Conservation (phyloP, 2,329 filamentous ascomycete genomes). For the Exophiala xenobiotica region DNA sequence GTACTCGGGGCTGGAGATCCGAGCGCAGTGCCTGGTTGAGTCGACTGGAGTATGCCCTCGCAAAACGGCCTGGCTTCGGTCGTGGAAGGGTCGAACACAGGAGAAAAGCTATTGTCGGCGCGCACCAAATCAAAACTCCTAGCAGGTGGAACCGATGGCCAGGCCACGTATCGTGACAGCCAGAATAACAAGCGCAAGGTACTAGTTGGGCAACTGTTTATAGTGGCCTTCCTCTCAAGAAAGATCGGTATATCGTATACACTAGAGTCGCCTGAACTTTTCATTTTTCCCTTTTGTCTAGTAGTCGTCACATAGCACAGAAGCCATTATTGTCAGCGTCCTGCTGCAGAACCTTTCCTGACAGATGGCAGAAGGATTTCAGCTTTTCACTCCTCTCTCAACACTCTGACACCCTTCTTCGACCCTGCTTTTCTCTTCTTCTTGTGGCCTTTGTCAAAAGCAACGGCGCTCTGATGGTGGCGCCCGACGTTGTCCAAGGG, state of each 20-base stretch:
- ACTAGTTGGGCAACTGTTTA: neutral
- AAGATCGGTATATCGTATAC: neutral
- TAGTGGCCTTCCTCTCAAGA: neutral
- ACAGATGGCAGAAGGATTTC: neutral
- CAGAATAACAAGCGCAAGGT: no score
- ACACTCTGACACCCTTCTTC: conserved; percentile 42
- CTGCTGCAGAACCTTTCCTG: neutral
- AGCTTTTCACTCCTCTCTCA: conserved; percentile 42
- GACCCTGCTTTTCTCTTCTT: conserved; percentile 50
- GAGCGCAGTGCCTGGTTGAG: no score
- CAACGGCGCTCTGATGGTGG: conserved; percentile 68
- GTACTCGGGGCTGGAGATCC: no score
- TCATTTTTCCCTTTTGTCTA: neutral
- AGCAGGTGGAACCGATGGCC: no score
- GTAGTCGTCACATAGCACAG: neutral
- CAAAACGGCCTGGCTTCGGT: no score
- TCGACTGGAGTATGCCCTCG: no score
- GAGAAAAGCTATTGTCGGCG: no score
- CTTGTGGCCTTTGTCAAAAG: conserved; percentile 54
- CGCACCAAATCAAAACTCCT: no score
- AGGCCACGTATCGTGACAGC: no score
- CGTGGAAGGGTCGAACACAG: no score
- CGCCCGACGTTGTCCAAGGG: conserved; percentile 94
- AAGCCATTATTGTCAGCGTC: neutral
- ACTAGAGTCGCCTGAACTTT: neutral